Evolutionary conservation across 148 eudicot species (phyloP).

Genomic region (Rhododendron mucronatum): DNA sequence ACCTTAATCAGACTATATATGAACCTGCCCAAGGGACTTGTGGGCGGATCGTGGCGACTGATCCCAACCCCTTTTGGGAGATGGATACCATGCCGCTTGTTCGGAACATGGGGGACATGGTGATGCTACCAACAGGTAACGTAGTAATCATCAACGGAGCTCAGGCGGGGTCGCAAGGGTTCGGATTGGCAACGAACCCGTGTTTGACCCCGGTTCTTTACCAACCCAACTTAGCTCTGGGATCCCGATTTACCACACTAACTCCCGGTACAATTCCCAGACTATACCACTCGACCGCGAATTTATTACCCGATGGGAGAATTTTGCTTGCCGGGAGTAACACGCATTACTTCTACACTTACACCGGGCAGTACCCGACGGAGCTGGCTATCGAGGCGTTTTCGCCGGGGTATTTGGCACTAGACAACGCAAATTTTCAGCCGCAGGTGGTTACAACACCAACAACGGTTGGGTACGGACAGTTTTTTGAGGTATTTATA

Average conservation of each 20-base stretch:
- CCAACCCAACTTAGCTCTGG: constrained; percentile 57
- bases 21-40: constrained; percentile 75
- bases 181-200: constrained; percentile 57
- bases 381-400: constrained; percentile 76
- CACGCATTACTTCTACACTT: constrained; percentile 71
- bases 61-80: constrained; percentile 60
- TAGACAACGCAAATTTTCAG: constrained; percentile 45
- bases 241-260: constrained; percentile 69
- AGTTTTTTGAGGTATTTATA: constrained; percentile 41
- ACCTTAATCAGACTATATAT: constrained; percentile 32
- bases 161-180: constrained; percentile 81
- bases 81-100: constrained; percentile 81
- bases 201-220: constrained; percentile 66
- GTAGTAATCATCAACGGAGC: constrained; percentile 80
- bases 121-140: constrained; percentile 74
- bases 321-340: constrained; percentile 80
- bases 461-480: constrained; percentile 37
- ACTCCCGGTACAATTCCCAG: constrained; percentile 65
- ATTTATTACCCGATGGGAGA: constrained; percentile 80
- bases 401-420: constrained; percentile 69
- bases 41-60: constrained; percentile 73
- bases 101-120: constrained; percentile 95
- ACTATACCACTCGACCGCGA: constrained; percentile 93
- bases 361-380: constrained; percentile 47
- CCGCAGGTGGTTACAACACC: constrained; percentile 43